Base-by-base conservation (phyloP, 208 protist species). In the Trypanosoma platydactyli region DNA sequence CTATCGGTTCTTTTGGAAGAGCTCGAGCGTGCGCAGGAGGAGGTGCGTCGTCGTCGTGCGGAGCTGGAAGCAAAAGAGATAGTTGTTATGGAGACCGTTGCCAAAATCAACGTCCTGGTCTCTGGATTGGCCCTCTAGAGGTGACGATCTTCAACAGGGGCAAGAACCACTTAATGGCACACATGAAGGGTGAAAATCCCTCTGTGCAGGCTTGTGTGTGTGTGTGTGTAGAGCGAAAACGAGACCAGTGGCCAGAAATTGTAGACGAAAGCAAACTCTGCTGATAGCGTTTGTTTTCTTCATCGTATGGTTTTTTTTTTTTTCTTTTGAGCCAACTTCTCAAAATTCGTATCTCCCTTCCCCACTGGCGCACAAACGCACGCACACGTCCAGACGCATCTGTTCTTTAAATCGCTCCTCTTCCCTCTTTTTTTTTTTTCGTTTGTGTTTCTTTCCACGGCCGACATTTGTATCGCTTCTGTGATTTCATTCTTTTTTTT, bases 81-180 rank as follows among this genome's bases (percentile, higher is more conserved):
- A 0, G 49, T 78, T 60, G 76, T 92, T 63, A 51, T 79, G 42
- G 33, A 80, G 44, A 74, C 78, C 20, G 52, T 92, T 13, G 48
- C 79, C 25, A 69, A 83, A 46, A 75, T 75, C 11, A 35, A 29
- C 15, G 15, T 4, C 12, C 49, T 68, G 15, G 48, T 55, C 33
- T 61, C 55, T 40, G 25, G 45, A 13, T 44, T 27, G 3, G 13
- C 22, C 25, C 41, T 5, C 12, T 66, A 73, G 42, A 22, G 50
- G 33, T 38, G 9, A 9, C 33, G 33, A 9, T n/a, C n/a, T n/a
- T n/a, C n/a, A n/a, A n/a, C n/a, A n/a, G n/a, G n/a, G n/a, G n/a
- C n/a, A n/a, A n/a, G n/a, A n/a, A n/a, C n/a, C n/a, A n/a, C n/a
- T n/a, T n/a, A n/a, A n/a, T n/a, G n/a, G n/a, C n/a, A n/a, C n/a